Percentiles rank a stretch among this genome's conserved stretches.
Conservation (phyloP, 2,329 filamentous ascomycete species). For the Colletotrichum spaethianum region DNA sequence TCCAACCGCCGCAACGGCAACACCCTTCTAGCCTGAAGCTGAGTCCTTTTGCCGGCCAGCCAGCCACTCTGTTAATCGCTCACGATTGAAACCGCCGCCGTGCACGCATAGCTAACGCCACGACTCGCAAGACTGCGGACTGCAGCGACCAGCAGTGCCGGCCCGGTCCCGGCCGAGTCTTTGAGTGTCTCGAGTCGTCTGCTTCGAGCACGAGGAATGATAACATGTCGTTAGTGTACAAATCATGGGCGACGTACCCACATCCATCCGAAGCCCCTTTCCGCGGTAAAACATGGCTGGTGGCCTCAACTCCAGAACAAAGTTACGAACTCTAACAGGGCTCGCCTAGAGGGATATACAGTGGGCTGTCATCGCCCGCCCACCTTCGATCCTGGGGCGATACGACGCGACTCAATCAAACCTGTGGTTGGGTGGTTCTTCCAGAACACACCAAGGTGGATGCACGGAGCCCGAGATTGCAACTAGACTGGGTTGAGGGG, state of each 20-base stretch:
- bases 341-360: slow-evolving; percentile 8
- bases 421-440: slow-evolving; percentile 1
- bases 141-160: not conserved
- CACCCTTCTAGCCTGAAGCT: not conserved
- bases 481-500: slow-evolving; percentile 6
- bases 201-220: not conserved
- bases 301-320: slow-evolving; percentile 21
- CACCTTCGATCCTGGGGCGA: not conserved
- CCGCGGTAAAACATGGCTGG: slow-evolving; percentile 9
- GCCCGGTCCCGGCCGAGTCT: not conserved
- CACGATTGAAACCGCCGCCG: not conserved
- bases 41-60: not conserved
- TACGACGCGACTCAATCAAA: not conserved
- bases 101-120: not conserved
- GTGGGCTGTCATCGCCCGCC: not conserved
- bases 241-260: not conserved
- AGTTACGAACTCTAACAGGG: slow-evolving; percentile 14
- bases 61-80: not conserved
- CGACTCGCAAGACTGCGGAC: not conserved
- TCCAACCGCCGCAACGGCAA: slow-evolving; percentile 15
- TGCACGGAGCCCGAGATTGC: slow-evolving; percentile 10
- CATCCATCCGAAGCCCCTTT: slow-evolving; percentile 4
- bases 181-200: not conserved
- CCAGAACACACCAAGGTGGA: slow-evolving; percentile 12
- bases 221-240: not conserved